These are phyloP conservation scores for Phoenix roebelenii DNA, from an alignment of 176 grass and related monocot genomes.

Conservation along the genomic window DNA sequence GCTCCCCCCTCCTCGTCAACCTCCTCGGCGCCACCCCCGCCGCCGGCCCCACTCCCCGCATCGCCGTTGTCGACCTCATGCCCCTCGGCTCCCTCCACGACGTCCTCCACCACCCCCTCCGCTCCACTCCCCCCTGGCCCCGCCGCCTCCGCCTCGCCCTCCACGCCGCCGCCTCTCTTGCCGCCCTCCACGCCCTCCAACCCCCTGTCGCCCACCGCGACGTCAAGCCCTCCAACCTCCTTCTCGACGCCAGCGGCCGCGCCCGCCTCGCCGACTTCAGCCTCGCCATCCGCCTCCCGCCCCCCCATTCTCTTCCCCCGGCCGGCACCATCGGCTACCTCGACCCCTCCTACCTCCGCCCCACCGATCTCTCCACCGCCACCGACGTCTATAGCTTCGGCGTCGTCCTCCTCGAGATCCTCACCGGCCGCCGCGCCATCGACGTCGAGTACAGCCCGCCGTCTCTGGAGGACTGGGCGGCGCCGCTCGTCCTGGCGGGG, in stretches of 20 bases:
- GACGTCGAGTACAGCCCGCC: slow-evolving; percentile 15
- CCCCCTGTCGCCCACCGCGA: slow-evolving; percentile 7
- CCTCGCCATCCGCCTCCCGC: slow-evolving; percentile 9
- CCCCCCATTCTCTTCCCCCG: not conserved
- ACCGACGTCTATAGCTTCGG: slow-evolving; percentile 21
- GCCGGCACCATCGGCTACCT: slow-evolving; percentile 19
- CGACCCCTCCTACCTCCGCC: slow-evolving; percentile 7
- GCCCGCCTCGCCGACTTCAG: slow-evolving; percentile 18
- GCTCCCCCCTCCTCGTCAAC: slow-evolving; percentile 12
- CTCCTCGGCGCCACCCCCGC: slow-evolving; percentile 13
- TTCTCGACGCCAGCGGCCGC: slow-evolving; percentile 1
- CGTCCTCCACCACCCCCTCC: slow-evolving; percentile 4
- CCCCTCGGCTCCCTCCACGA: slow-evolving; percentile 13
- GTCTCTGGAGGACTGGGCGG: slow-evolving; percentile 11
- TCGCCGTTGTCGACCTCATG: slow-evolving; percentile 20
- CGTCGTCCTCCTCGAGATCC: slow-evolving; percentile 16
- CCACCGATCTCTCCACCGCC: not conserved
- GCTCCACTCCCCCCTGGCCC: not conserved
- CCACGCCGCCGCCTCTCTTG: slow-evolving; percentile 4
- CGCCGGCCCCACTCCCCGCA: not conserved
- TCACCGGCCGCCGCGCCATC: slow-evolving; percentile 11
- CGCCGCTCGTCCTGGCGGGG: not conserved
- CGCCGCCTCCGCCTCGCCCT: slow-evolving; percentile 6
- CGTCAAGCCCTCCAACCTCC: slow-evolving; percentile 15
- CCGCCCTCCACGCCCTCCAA: slow-evolving; percentile 5